Evolutionary conservation across 768 basidiomycete genomes (phyloP).

Genomic region (Lactarius indigo): DNA sequence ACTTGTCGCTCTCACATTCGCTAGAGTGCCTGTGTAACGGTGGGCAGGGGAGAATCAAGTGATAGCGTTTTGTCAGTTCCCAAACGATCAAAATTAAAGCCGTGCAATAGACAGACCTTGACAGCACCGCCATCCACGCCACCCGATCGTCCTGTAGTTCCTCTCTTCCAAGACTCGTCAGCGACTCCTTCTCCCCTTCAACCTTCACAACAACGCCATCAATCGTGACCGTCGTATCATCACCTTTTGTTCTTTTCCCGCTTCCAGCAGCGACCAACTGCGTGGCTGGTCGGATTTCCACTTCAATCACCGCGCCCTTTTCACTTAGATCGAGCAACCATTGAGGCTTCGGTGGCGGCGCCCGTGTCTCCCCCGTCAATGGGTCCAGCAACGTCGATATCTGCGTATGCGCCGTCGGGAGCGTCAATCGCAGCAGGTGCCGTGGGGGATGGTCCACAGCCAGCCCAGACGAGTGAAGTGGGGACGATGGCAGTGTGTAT

Average conservation of each 20-base stretch:
- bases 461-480: conserved; percentile 70
- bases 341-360: conserved; percentile 57
- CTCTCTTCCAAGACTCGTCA: conserved; percentile 68
- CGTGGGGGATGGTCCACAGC: conserved; percentile 51
- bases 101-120: conserved; percentile 48
- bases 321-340: conserved; percentile 73
- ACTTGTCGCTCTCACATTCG: conserved; percentile 50
- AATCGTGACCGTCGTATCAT: conserved; percentile 37
- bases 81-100: conserved; percentile 13
- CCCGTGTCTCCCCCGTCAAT: conserved; percentile 63
- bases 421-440: conserved; percentile 70
- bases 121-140: conserved; percentile 61
- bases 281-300: conserved; percentile 48
- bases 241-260: conserved; percentile 32
- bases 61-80: conserved; percentile 5
- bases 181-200: conserved; percentile 70
- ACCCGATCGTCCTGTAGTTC: conserved; percentile 72
- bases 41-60: conserved; percentile 16
- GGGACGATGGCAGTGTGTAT: conserved; percentile 77
- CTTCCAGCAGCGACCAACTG: conserved; percentile 18
- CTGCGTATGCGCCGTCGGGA: conserved; percentile 83
- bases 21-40: conserved; percentile 37
- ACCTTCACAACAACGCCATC: conserved; percentile 43
- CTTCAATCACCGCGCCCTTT: conserved; percentile 53
- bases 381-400: conserved; percentile 77